phyloP scores from a whole-genome alignment of 306 rosid species.

The Cucumis melo region DNA sequence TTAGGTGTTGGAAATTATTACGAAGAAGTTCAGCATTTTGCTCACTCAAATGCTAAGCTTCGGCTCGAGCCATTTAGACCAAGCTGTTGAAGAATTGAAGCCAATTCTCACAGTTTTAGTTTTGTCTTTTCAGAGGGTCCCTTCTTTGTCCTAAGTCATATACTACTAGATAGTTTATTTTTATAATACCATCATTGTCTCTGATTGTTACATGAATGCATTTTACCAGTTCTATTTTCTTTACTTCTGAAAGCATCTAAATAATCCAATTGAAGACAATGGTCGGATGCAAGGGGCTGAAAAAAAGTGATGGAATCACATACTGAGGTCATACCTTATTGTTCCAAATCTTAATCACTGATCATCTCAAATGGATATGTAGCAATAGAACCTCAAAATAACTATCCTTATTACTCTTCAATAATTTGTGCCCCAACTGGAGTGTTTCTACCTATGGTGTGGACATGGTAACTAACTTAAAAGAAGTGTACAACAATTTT shows the following conservation, averaged over 20 bases:
- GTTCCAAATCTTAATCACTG: not conserved
- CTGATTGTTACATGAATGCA: not conserved
- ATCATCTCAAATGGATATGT: not conserved
- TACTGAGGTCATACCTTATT: not conserved
- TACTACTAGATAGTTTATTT: not conserved
- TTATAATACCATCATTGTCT: not conserved
- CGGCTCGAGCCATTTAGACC: not conserved
- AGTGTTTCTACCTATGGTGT: not conserved
- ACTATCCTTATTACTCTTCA: not conserved
- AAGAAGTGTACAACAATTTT: not conserved
- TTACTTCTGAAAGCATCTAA: not conserved
- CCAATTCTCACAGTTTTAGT: not conserved
- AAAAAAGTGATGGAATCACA: not conserved
- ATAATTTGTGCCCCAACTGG: not conserved
- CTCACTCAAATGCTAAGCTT: not conserved
- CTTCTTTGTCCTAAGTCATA: not conserved
- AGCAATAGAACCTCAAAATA: not conserved
- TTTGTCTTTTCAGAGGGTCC: not conserved
- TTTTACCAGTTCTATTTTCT: not conserved
- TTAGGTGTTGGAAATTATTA: not conserved
- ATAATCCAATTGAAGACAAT: not conserved
- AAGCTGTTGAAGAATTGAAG: not conserved
- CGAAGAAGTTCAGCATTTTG: not conserved
- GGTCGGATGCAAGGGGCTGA: not conserved
- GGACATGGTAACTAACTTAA: not conserved